Base-by-base conservation (phyloP, 495 filamentous ascomycete species). In the Chaetomium fimeti region DNA sequence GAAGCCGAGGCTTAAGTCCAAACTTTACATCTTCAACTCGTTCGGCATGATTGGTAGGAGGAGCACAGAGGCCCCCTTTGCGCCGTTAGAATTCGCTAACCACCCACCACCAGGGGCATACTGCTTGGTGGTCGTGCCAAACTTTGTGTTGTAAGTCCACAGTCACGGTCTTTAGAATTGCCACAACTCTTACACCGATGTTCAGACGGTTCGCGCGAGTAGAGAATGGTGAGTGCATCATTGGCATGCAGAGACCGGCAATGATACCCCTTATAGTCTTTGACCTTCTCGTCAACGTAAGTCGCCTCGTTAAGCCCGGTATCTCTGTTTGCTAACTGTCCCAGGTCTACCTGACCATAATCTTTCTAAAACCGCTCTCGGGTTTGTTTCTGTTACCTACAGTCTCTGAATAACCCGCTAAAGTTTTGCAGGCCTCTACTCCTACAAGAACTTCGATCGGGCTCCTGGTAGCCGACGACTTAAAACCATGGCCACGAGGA, bases 201-300 rank as follows among this genome's bases (percentile, higher is more conserved):
- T 38, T 25, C 45, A 84, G 82, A 59, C 82, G 82, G 5, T 74
- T 80, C 57, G 75, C 78, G 18, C 74, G 71, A 54, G 76, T 82
- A 57, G 74, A 80, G 4, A 71, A 82, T 45, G 78, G 77, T 11
- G 64, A 74, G 43, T 85, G 83, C 66, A 79, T 81, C 61, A 82
- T 85, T 61, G 83, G 83, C 6, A 83, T 85, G 77, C 66, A 78
- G 62, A 77, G 68, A 54, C 67, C 73, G 16, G 79, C 79, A 7
- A 77, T 84, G 74, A 74, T 84, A 7, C 82, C 81, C 1, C 74
- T 85, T 7, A 84, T 85, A 38, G 63, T 61, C 1, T 81, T 83
- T 56, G 80, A 84, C 58, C 71, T 80, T 20, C 52, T 81, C 2
- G 77, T 82, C 61, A 83, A 84, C 54, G 81, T 82, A 66, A 49